Evolutionary conservation across 1,284 basidiomycete species (phyloP), one percentile per base, ranked within the genome.

Genomic region (Rhodotorula mucilaginosa): DNA sequence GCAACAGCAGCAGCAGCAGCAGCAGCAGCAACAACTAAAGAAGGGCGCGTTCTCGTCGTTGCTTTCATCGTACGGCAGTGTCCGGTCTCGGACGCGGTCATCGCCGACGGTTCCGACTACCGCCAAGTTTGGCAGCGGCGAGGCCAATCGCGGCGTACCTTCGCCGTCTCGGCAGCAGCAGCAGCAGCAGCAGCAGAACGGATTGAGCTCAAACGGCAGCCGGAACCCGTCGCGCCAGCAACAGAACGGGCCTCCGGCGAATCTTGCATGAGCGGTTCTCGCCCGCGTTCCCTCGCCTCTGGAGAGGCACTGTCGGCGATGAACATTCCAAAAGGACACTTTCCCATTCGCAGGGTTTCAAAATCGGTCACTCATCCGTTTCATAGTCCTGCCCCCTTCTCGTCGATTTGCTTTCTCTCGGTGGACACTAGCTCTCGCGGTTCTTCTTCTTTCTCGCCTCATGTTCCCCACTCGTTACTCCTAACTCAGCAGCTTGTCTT

Each of bases 11-110:
- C 56, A 8, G 16, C 26, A 31, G 58, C 44, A n/a, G 26, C 49
- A 52, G 8, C 29, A 26, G 2, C 39, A 29, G n/a, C n/a, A 39
- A 1, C n/a, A n/a, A n/a, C n/a, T n/a, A n/a, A 67, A 67, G 60
- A 67, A 71, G 66, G 61, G 66, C 59, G 61, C 48, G 21, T 61
- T 71, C 39, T 59, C 66, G 18, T 44, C 64, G 5, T 49, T 71
- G 3, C 68, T 71, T 46, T 44, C 51, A 39, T 56, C 51, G 51
- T 54, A 52, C 39, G 60, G 60, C 47, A 59, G 56, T 51, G 58
- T 63, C 18, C 62, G 69, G 29, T 62, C 61, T 16, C 56, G 65
- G 48, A 34, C 49, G 23, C 58, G 52, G 29, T 56, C 51, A n/a
- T 7, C 62, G 10, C 52, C 62, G 1, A 12, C 62, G 16, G 34